These are phyloP conservation scores for Skeletonema marinoi DNA, from an alignment of 108 stramenopile species.

Conservation along the genomic window DNA sequence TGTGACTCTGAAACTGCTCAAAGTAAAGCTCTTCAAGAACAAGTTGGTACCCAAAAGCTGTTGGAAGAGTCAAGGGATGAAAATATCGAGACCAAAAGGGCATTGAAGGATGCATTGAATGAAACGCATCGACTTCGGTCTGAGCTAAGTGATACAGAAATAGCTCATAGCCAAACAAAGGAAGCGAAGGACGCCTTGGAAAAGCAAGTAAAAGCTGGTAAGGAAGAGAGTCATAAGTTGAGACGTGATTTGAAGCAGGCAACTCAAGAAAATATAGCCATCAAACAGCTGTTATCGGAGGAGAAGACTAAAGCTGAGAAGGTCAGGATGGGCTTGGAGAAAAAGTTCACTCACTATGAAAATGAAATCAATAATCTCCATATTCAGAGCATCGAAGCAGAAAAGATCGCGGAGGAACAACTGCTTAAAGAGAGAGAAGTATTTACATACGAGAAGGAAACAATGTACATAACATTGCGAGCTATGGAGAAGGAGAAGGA, in stretches of 20 bases:
- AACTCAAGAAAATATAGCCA: neutral
- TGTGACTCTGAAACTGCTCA: neutral
- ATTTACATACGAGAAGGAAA: neutral
- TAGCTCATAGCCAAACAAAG: neutral
- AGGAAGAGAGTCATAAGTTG: neutral
- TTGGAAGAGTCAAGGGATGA: neutral
- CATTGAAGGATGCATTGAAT: neutral
- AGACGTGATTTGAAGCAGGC: neutral
- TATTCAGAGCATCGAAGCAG: neutral
- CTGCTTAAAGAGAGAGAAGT: neutral
- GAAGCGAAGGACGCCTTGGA: neutral
- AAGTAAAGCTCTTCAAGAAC: neutral
- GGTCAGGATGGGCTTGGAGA: neutral
- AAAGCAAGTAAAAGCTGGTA: neutral
- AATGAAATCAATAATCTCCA: neutral
- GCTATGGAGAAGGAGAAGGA: conserved; percentile 12
- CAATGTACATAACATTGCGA: neutral
- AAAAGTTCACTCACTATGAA: neutral
- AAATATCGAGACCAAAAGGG: neutral
- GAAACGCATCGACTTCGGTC: neutral
- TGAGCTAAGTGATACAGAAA: neutral
- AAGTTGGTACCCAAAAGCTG: neutral
- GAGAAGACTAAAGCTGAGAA: neutral
- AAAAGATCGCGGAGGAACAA: neutral
- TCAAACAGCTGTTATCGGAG: neutral